Evolutionary conservation across 139 green algal genomes (phyloP).

Genomic region (Chlorella vulgaris): DNA sequence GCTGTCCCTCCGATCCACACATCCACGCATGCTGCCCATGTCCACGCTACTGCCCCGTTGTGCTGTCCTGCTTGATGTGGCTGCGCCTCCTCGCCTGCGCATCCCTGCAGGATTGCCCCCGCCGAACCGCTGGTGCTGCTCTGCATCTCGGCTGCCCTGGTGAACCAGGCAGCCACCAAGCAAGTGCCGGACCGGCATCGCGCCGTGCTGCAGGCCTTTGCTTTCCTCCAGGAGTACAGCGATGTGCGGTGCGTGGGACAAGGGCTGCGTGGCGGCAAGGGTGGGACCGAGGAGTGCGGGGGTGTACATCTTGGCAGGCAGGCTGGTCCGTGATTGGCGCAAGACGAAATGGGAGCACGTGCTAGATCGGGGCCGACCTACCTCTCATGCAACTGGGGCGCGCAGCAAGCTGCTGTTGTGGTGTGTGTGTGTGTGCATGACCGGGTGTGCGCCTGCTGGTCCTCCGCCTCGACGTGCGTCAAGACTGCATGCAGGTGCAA

Average conservation of each 20-base stretch:
- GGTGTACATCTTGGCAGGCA: not conserved
- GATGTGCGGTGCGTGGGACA: not conserved
- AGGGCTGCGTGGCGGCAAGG: not conserved
- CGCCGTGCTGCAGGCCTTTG: constrained; percentile 75
- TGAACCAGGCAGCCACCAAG: constrained; percentile 49
- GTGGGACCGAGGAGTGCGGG: not conserved
- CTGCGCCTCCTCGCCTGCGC: not conserved
- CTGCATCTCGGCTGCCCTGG: constrained; percentile 56
- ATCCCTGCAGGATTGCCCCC: constrained; percentile 40
- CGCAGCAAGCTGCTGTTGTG: too few relatives aligned
- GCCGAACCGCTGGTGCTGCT: constrained; percentile 72
- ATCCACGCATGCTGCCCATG: too few relatives aligned
- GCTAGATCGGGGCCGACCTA: too few relatives aligned
- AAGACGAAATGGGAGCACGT: too few relatives aligned
- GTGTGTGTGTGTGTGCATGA: too few relatives aligned
- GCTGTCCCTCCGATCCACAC: too few relatives aligned
- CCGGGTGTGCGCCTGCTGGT: too few relatives aligned
- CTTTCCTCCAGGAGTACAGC: constrained; percentile 71
- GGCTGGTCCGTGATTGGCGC: too few relatives aligned
- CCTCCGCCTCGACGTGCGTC: too few relatives aligned
- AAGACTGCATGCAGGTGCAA: constrained; percentile 16
- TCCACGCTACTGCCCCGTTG: too few relatives aligned
- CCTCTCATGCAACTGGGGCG: too few relatives aligned
- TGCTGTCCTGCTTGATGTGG: too few relatives aligned
- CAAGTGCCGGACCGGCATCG: constrained; percentile 59